Evolutionary conservation across 1,284 basidiomycete genomes (phyloP).

Genomic region (Phellinidium pouzarii): DNA sequence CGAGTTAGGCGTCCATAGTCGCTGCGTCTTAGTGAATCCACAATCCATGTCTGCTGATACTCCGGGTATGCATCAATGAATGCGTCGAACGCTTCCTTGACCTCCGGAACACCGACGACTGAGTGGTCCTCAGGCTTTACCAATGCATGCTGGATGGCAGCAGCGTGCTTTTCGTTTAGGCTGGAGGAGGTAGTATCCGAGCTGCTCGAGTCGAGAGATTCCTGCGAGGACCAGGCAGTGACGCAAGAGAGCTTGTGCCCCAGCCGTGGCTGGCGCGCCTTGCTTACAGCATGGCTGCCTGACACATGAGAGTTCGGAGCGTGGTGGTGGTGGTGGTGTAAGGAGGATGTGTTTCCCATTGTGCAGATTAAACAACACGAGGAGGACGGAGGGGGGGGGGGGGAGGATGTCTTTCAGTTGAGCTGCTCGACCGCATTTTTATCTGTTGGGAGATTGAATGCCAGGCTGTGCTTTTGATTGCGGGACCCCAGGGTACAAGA

Average conservation of each 20-base stretch:
- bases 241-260: constrained; percentile 15
- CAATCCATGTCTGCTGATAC: constrained; percentile 34
- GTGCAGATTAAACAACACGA: constrained; percentile 4
- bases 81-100: constrained; percentile 14
- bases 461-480: constrained; percentile 8
- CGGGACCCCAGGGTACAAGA: constrained; percentile 2
- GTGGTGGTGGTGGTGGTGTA: constrained; percentile 24
- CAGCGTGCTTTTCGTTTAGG: constrained; percentile 21
- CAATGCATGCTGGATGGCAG: constrained; percentile 27
- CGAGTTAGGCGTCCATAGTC: constrained; percentile 61
- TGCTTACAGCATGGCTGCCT: constrained; percentile 28
- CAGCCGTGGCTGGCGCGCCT: constrained; percentile 4
- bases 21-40: constrained; percentile 64
- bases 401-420: constrained; percentile 1
- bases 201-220: constrained; percentile 11
- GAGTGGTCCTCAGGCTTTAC: constrained; percentile 10
- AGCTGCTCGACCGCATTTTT: constrained; percentile 11
- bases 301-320: constrained; percentile 23
- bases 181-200: constrained; percentile 3
- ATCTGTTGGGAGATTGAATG: constrained; percentile 7
- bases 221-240: constrained; percentile 14
- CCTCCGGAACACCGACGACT: not conserved
- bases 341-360: constrained; percentile 41
- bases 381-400: not conserved
- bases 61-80: constrained; percentile 36